Evolutionary conservation across 2,329 filamentous ascomycete species (phyloP).

Genomic region (Colletotrichum liriopes): DNA sequence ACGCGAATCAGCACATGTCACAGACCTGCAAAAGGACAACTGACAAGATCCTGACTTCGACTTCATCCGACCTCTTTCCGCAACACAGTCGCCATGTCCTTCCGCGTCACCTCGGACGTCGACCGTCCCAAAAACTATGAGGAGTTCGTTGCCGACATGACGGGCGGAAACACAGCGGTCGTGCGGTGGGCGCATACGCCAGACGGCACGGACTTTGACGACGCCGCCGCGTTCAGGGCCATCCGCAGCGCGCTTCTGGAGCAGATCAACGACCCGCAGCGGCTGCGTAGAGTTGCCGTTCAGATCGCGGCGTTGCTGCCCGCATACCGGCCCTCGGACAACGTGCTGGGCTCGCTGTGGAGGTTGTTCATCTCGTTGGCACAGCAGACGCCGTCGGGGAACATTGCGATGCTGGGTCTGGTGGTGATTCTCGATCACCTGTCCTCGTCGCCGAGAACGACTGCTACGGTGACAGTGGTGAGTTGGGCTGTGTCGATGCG

Average conservation of each 20-base stretch:
- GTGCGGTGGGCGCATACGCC: slow-evolving; percentile 13
- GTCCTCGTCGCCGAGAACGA: slow-evolving; percentile 37
- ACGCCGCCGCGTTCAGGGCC: slow-evolving; percentile 12
- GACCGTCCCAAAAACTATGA: neutral
- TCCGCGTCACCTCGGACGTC: neutral
- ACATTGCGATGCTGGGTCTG: slow-evolving; percentile 37
- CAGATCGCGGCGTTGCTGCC: slow-evolving; percentile 23
- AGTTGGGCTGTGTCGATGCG: neutral
- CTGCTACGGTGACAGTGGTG: slow-evolving; percentile 26
- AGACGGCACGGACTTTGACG: slow-evolving; percentile 19
- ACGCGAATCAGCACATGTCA: slow-evolving; percentile 4
- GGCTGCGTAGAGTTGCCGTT: slow-evolving; percentile 5
- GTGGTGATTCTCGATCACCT: slow-evolving; percentile 36
- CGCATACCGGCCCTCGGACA: neutral
- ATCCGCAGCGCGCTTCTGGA: slow-evolving; percentile 19
- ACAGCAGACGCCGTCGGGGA: slow-evolving; percentile 40
- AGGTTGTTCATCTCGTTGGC: slow-evolving; percentile 40
- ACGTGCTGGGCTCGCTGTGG: slow-evolving; percentile 33
- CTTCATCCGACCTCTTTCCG: neutral
- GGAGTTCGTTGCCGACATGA: neutral
- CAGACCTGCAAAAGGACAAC: slow-evolving; percentile 1
- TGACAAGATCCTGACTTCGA: neutral
- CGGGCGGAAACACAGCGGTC: slow-evolving; percentile 3
- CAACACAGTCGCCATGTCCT: neutral
- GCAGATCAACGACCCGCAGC: slow-evolving; percentile 23